Evolutionary conservation across 2,329 filamentous ascomycete genomes (phyloP).

Genomic region (Fusarium protoensiforme): DNA sequence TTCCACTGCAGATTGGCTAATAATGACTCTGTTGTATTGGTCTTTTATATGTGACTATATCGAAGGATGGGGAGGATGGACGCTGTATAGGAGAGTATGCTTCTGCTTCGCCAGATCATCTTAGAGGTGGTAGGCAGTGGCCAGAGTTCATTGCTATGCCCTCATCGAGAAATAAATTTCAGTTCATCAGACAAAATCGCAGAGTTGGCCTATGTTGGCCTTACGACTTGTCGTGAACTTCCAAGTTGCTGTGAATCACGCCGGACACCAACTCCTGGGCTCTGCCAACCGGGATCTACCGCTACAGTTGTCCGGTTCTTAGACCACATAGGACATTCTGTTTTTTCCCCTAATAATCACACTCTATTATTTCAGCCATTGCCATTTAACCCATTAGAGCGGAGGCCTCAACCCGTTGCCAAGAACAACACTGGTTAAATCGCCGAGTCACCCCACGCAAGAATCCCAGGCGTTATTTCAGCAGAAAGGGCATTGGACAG

Average conservation of each 20-base stretch:
- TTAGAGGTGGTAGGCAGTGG: background rate
- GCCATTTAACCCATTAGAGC: background rate
- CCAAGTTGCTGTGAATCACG: background rate
- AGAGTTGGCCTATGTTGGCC: background rate
- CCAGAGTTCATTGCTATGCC: background rate
- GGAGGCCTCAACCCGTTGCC: background rate
- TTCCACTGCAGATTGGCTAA: background rate
- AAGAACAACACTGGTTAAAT: background rate
- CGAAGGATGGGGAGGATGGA: background rate
- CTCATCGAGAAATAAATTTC: background rate
- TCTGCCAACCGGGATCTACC: background rate
- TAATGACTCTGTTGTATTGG: background rate
- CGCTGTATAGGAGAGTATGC: background rate
- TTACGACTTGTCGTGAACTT: background rate
- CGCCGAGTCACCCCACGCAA: background rate
- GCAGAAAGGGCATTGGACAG: background rate
- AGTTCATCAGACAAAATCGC: accelerated
- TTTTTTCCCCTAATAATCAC: background rate
- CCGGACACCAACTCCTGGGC: background rate
- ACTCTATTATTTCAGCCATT: background rate
- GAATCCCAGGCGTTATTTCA: background rate
- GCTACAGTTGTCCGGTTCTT: background rate
- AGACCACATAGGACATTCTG: background rate
- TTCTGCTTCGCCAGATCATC: background rate
- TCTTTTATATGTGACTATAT: background rate